Evolutionary conservation across 1,139 yeast species (phyloP), one percentile per base, ranked within the genome.

Genomic region (Groenewaldozyma sp.): DNA sequence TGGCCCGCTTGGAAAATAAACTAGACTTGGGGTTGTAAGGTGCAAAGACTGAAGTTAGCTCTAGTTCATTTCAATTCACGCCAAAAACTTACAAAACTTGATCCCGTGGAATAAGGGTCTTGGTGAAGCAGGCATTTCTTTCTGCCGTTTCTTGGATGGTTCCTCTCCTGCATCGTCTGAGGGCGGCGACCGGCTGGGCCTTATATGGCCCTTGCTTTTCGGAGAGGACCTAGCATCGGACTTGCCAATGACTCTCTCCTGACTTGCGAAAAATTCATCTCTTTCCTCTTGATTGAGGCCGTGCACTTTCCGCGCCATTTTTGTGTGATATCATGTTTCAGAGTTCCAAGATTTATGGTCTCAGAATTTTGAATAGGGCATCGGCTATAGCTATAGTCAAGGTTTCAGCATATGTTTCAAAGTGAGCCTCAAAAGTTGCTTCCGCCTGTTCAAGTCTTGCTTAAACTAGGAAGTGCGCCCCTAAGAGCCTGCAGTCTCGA

Each of bases 251-350:
- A n/a, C n/a, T n/a, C n/a, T n/a, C 27, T 9, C 27, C 36, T 46
- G 49, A 16, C 48, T 35, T 14, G 35, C 24, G 31, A 46, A 45
- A 29, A 45, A 46, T 13, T 41, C 42, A 21, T 43, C 39, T 9
- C 39, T 42, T 10, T 45, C 43, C 26, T 35, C 36, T 22, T 26
- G 36, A 11, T 37, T 38, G 9, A 34, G 36, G 11, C 47, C 47
- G 32, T 45, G 47, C 5, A 43, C 28, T 22, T 31, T 35, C 11
- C 16, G 10, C 7, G 26, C 10, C 26, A 22, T 22, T n/a, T n/a
- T n/a, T n/a, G n/a, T n/a, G n/a, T n/a, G n/a, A n/a, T n/a, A n/a
- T n/a, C n/a, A n/a, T n/a, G n/a, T n/a, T n/a, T n/a, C n/a, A n/a
- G n/a, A n/a, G n/a, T n/a, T n/a, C n/a, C n/a, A n/a, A n/a, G n/a